Evolutionary conservation across 768 basidiomycete genomes (phyloP), one percentile per base, ranked within the genome.

Genomic region (Podaxis sp.): DNA sequence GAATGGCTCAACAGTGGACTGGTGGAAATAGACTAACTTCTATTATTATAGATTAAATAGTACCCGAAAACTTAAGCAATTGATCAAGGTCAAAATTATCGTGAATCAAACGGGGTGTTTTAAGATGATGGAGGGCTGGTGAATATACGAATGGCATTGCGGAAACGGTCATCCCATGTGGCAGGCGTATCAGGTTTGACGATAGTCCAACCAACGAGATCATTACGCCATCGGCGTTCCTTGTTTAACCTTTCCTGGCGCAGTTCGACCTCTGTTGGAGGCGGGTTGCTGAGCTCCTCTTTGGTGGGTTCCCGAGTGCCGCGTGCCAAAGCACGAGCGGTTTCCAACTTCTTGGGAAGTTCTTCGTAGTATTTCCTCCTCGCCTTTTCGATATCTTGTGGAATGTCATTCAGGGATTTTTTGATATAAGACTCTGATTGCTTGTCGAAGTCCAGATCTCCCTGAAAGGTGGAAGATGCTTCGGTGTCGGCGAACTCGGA

Each of bases 161-260:
- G 75, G 67, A 92, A 90, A 63, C 88, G 78, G 63, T 87, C 82
- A 68, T 95, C 90, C 94, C 94, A 98, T 24, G 79, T 80, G 12
- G 91, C 86, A 15, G 77, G 76, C 57, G 75, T 75, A 2, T 85
- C 83, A 2, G 88, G 86, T 59, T 85, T 80, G 59, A 96, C 79
- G 59, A 94, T 84, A 43, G 83, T 80, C 90, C 91, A 98, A 2
- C 92, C 95, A 55, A 80, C 80, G 59, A 90, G 76, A 68, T 96
- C 91, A 22, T 83, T 80, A 50, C 85, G 82, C 96, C 96, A 98
- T 67, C 86, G 80, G 67, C 86, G 73, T 76, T 98, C 96, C 76
- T 95, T 96, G 75, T 90, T 89, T 73, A 94, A 73, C 66, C 96
- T 80, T 75, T 98, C 94, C 41, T 89, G 89, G 50, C 90, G 85